These are phyloP conservation scores for Komagataella kurtzmanii DNA, from an alignment of 805 yeast genomes.

Conservation along the genomic window DNA sequence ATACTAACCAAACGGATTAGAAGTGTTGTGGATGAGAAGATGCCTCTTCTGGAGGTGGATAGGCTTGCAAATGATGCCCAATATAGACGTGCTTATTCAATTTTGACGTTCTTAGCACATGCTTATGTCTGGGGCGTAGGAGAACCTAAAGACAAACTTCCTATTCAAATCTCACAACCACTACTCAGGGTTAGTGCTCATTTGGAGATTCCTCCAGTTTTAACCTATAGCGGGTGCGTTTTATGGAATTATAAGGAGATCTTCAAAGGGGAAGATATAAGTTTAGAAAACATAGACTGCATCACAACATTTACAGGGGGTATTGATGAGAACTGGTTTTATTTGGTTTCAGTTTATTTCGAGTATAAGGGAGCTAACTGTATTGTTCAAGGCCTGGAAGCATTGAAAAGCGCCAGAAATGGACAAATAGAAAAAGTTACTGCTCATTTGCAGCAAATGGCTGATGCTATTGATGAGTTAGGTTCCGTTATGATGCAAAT, in stretches of 20 bases:
- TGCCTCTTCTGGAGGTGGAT: constrained; percentile 43
- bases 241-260: constrained; percentile 77
- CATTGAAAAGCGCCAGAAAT: constrained; percentile 40
- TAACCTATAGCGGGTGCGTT: constrained; percentile 77
- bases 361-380: constrained; percentile 73
- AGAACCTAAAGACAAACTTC: constrained; percentile 47
- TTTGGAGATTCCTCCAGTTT: constrained; percentile 72
- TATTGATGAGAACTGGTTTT: constrained; percentile 90
- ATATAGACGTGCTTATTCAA: constrained; percentile 67
- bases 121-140: constrained; percentile 84
- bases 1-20: constrained; percentile 55
- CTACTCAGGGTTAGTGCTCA: constrained; percentile 41
- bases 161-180: constrained; percentile 59
- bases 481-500: constrained; percentile 64
- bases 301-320: constrained; percentile 82
- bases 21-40: constrained; percentile 35
- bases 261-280: constrained; percentile 32
- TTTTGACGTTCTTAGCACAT: constrained; percentile 70
- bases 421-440: constrained; percentile 28
- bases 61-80: constrained; percentile 32
- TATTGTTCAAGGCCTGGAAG: constrained; percentile 52
- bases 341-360: constrained; percentile 74
- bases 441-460: constrained; percentile 43
- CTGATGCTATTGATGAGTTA: constrained; percentile 61
- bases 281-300: constrained; percentile 61